A percentile compares a stretch with the other conserved stretches of the same genome.
These are phyloP conservation scores for Knufia petricola DNA, from an alignment of 2,329 filamentous ascomycete species.

Conservation along the genomic window DNA sequence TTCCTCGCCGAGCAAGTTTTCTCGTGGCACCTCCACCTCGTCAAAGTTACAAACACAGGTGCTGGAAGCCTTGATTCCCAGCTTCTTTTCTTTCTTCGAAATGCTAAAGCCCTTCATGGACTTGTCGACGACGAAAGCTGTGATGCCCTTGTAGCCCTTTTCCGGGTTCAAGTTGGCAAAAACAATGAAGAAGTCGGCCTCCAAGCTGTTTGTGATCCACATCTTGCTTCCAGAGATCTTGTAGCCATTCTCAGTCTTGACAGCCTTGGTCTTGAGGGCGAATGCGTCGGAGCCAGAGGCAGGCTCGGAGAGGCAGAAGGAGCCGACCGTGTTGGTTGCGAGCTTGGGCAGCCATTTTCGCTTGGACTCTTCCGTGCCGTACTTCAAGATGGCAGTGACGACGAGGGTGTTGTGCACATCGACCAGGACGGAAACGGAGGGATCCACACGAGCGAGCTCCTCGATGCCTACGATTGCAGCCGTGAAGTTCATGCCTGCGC, in stretches of 20 bases:
- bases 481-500: slow-evolving; percentile 98
- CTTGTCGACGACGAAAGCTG: slow-evolving; percentile 91
- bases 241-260: slow-evolving; percentile 73
- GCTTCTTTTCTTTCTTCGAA: slow-evolving; percentile 99
- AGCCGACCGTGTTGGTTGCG: slow-evolving; percentile 78
- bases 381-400: slow-evolving; percentile 85
- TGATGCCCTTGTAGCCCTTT: slow-evolving; percentile 95
- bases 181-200: slow-evolving; percentile 91
- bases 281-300: slow-evolving; percentile 93
- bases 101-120: slow-evolving; percentile 80
- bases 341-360: slow-evolving; percentile 82
- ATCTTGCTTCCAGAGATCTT: slow-evolving; percentile 84
- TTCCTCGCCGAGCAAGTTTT: slow-evolving; percentile 76
- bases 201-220: slow-evolving; percentile 99
- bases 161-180: slow-evolving; percentile 90
- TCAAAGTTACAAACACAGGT: slow-evolving; percentile 98
- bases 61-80: slow-evolving; percentile 89
- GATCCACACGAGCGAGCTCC: slow-evolving; percentile 87
- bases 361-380: slow-evolving; percentile 65
- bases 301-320: slow-evolving; percentile 88
- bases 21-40: slow-evolving; percentile 81
- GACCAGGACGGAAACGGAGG: slow-evolving; percentile 86
- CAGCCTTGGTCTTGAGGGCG: slow-evolving; percentile 82
- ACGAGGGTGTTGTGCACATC: slow-evolving; percentile 98
- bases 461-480: slow-evolving; percentile 93